These are phyloP conservation scores for Termitomyces sp. DNA, from an alignment of 768 basidiomycete species.

Conservation along the genomic window DNA sequence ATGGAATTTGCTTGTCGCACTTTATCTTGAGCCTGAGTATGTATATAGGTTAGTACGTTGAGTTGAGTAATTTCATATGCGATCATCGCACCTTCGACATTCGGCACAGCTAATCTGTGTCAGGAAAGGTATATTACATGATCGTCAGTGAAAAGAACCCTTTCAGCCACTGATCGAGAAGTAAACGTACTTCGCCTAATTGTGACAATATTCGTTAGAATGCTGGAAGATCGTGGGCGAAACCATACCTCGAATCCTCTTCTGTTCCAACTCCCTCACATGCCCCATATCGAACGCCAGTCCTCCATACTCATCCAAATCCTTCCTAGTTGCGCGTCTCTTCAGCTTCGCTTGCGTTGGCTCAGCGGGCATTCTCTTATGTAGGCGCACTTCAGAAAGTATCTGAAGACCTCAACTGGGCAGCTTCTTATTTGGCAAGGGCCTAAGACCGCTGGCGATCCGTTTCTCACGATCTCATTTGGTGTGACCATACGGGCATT, in stretches of 20 bases:
- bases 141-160: constrained; percentile 1
- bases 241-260: constrained; percentile 55
- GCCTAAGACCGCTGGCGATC: neutral
- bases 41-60: constrained; percentile 7
- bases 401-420: neutral
- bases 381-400: neutral
- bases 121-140: neutral
- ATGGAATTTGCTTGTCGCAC: constrained; percentile 79
- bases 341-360: constrained; percentile 45
- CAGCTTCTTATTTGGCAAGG: neutral
- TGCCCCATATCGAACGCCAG: constrained; percentile 42
- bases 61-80: constrained; percentile 17
- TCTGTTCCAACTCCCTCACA: constrained; percentile 66
- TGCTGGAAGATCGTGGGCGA: constrained; percentile 7
- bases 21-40: constrained; percentile 73
- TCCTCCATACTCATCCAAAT: constrained; percentile 36
- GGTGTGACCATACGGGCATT: neutral
- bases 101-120: constrained; percentile 71
- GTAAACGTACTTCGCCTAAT: constrained; percentile 24
- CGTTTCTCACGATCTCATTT: neutral
- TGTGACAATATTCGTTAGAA: neutral
- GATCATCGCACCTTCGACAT: constrained; percentile 67
- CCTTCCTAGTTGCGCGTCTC: constrained; percentile 43
- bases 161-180: constrained; percentile 1
- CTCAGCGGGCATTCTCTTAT: constrained; percentile 49